Base-by-base conservation (phyloP, 768 basidiomycete genomes). In the Neoboletus subvelutipes region DNA sequence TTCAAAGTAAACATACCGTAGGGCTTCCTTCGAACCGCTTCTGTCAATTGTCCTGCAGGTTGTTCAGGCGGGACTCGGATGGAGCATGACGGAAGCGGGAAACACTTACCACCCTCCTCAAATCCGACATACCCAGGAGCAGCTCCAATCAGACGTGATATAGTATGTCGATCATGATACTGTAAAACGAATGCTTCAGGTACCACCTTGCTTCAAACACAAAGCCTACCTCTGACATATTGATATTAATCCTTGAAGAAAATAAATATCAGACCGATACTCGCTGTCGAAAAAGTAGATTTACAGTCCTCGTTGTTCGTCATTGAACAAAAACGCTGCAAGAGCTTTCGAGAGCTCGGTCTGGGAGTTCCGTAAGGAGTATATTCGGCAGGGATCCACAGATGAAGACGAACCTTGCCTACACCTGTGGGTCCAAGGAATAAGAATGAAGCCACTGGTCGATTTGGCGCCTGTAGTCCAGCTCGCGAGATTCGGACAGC, bases 401-500 rank as follows among this genome's bases (percentile, higher is more conserved):
- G 31, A 41, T 36, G 29, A 24, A 22, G 41, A 43, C 73, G 8
- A 57, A 85, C 87, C 76, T 92, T 92, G 13, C 90, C 92, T 3
- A 92, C 90, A 61, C 93, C 93, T 0, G 91, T 92, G 0, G 93
- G 90, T 1, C 92, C 92, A 55, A 92, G 73, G 78, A 97, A 94
- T 43, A 97, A 76, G 83, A 97, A 95, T 1, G 91, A 93, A 4
- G 95, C 93, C 18, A 96, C 87, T 1, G 95, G 96, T 17, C 93
- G 78, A 62, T 90, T 90, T 8, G 92, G 90, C 1, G 91, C 89
- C 64, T 94, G 88, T 20, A 98, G 71, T 1, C 96, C 95, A 3
- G 94, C 92, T 49, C 95, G 85, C 31, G 94, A 96, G 50, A 98
- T 90, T 18, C 94, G 84, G 24, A 98, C 91, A 15, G 95, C 94